phyloP scores from a whole-genome alignment of 169 alveolate species.

The Plasmodium inui region DNA sequence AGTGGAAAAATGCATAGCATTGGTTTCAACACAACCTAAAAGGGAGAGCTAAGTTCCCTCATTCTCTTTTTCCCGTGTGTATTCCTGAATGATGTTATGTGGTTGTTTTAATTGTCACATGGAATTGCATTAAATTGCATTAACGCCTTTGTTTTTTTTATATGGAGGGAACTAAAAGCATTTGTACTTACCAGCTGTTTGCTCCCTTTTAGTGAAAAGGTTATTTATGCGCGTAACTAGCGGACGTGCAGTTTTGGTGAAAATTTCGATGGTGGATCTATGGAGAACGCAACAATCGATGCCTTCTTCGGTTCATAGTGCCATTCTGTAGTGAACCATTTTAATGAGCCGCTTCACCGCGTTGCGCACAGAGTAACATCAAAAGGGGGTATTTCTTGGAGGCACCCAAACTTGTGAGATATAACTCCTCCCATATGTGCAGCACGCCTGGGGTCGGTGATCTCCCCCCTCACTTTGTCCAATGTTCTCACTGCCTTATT shows the following conservation, averaged over 20 bases:
- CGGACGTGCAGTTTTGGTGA: background rate
- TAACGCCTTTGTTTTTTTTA: background rate
- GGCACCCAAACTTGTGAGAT: background rate
- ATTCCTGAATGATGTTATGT: background rate
- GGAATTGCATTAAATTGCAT: background rate
- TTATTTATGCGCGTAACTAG: background rate
- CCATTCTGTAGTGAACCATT: background rate
- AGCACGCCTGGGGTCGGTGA: background rate
- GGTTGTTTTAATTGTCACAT: background rate
- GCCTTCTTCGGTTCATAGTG: background rate
- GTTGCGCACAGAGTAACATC: background rate
- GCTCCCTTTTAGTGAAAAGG: background rate
- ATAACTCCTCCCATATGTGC: background rate
- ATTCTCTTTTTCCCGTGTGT: background rate
- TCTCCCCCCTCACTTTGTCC: background rate
- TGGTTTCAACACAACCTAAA: background rate
- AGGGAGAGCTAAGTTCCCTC: background rate
- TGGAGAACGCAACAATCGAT: background rate
- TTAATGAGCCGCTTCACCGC: background rate
- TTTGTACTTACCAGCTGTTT: background rate
- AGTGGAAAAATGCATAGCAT: background rate
- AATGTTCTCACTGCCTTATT: background rate
- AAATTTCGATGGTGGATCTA: background rate
- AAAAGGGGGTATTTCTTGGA: background rate
- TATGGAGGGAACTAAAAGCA: background rate